A percentile compares a stretch with the other conserved stretches of the same genome.
Evolutionary conservation across 257 asterid species (phyloP).

Genomic region (Nicotiana otophora): DNA sequence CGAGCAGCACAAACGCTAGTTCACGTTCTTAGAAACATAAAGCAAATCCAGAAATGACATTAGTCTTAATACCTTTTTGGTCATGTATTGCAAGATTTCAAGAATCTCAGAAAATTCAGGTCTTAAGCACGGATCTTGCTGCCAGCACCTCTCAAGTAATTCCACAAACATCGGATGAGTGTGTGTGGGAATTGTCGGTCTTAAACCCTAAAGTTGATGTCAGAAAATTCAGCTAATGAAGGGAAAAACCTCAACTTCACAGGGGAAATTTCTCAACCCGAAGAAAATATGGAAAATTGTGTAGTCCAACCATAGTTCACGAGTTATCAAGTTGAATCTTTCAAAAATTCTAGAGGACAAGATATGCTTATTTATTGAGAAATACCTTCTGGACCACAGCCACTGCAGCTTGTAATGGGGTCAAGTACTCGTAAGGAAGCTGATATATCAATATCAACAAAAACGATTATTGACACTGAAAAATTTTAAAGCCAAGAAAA

Average conservation of each 20-base stretch:
- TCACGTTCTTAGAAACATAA: not conserved
- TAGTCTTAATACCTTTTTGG: conserved; percentile 37
- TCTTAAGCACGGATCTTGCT: conserved; percentile 60
- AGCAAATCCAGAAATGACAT: not conserved
- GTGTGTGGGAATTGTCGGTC: conserved; percentile 56
- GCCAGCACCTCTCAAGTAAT: conserved; percentile 73
- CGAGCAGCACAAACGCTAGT: not conserved
- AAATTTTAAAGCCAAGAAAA: not conserved
- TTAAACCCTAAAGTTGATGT: conserved; percentile 43
- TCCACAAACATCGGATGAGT: conserved; percentile 57
- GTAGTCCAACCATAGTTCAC: not conserved
- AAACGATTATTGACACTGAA: conserved; percentile 16
- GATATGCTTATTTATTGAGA: not conserved
- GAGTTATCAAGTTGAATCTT: not conserved
- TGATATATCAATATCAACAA: conserved; percentile 26
- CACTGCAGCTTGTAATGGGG: conserved; percentile 86
- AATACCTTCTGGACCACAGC: conserved; percentile 82
- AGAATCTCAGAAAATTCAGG: conserved; percentile 79
- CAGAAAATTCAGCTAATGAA: not conserved
- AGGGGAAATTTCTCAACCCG: not conserved
- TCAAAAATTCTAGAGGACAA: not conserved
- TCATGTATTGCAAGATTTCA: conserved; percentile 42
- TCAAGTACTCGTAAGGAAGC: conserved; percentile 68
- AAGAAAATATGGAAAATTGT: not conserved
- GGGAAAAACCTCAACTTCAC: not conserved